These are phyloP conservation scores for Trichoderma koningiopsis DNA, from an alignment of 2,329 filamentous ascomycete genomes.

Conservation along the genomic window DNA sequence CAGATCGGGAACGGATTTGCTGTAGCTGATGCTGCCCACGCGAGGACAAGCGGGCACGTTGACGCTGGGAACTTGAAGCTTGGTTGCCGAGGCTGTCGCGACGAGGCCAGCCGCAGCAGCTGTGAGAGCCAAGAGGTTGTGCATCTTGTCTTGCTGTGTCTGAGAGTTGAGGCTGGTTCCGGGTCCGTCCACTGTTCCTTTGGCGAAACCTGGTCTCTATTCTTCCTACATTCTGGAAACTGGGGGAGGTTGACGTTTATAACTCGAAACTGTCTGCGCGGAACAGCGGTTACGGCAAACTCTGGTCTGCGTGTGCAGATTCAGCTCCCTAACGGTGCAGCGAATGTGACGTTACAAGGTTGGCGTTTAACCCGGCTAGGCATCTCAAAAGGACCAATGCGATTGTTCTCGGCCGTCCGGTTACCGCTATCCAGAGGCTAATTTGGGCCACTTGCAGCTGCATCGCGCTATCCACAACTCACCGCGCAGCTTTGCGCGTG, in stretches of 20 bases:
- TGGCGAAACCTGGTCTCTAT: background rate
- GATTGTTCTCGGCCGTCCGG: slow-evolving; percentile 14
- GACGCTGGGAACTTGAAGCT: slow-evolving; percentile 33
- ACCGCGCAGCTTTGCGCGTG: background rate
- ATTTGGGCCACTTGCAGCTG: slow-evolving; percentile 12
- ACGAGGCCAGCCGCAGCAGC: slow-evolving; percentile 17
- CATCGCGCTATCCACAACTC: background rate
- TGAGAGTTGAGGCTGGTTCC: background rate
- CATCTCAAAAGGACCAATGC: slow-evolving; percentile 14
- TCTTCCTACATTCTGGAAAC: background rate
- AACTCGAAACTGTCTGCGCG: background rate
- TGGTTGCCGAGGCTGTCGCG: slow-evolving; percentile 11
- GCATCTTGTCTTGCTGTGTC: slow-evolving; percentile 10
- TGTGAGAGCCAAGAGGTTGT: slow-evolving; percentile 9
- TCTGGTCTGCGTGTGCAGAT: background rate
- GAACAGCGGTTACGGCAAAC: background rate
- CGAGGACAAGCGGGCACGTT: slow-evolving; percentile 45
- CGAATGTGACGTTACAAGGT: slow-evolving; percentile 27
- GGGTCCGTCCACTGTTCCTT: background rate
- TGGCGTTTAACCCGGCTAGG: slow-evolving; percentile 21
- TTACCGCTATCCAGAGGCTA: slow-evolving; percentile 11
- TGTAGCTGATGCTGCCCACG: slow-evolving; percentile 42
- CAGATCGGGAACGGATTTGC: slow-evolving; percentile 46
- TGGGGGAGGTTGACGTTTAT: background rate
- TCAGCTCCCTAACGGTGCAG: slow-evolving; percentile 7